Conservation (phyloP, 805 yeast species). For the Saccharomycopsis fibuligera region DNA sequence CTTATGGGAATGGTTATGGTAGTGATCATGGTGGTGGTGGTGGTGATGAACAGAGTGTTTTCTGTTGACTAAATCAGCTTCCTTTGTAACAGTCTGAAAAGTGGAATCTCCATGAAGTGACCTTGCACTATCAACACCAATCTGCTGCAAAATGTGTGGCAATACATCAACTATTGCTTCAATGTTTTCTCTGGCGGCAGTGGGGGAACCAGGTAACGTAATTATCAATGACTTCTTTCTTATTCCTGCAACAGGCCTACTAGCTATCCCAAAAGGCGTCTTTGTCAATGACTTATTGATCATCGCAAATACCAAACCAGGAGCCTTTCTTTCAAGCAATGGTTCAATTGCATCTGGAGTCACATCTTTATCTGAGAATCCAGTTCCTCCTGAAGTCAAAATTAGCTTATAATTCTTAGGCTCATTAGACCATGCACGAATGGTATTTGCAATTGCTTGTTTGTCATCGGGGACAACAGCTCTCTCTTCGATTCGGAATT, state of each 20-base stretch:
- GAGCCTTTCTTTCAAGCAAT: slow-evolving; percentile 38
- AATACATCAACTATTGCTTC: slow-evolving; percentile 33
- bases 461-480: slow-evolving; percentile 34
- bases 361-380: slow-evolving; percentile 38
- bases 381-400: slow-evolving; percentile 50
- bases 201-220: slow-evolving; percentile 49
- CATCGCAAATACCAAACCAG: slow-evolving; percentile 46
- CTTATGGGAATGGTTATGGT: slow-evolving; percentile 14
- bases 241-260: slow-evolving; percentile 47
- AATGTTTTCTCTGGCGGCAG: slow-evolving; percentile 41
- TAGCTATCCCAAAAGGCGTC: slow-evolving; percentile 43
- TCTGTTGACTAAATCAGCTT: slow-evolving; percentile 10
- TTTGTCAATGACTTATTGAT: slow-evolving; percentile 34
- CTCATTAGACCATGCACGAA: slow-evolving; percentile 26
- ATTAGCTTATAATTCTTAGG: slow-evolving; percentile 24
- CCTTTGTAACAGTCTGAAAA: too few species aligned
- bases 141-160: slow-evolving; percentile 39
- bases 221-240: slow-evolving; percentile 32
- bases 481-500: slow-evolving; percentile 17
- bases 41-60: slow-evolving; percentile 3
- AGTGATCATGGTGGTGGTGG: slow-evolving; percentile 19
- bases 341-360: slow-evolving; percentile 47
- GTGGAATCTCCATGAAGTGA: slow-evolving; percentile 35
- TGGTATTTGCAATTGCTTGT: slow-evolving; percentile 27
- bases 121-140: slow-evolving; percentile 33